Evolutionary conservation across 352 stramenopile species (phyloP).

Genomic region (Phytopythium sindhum): DNA sequence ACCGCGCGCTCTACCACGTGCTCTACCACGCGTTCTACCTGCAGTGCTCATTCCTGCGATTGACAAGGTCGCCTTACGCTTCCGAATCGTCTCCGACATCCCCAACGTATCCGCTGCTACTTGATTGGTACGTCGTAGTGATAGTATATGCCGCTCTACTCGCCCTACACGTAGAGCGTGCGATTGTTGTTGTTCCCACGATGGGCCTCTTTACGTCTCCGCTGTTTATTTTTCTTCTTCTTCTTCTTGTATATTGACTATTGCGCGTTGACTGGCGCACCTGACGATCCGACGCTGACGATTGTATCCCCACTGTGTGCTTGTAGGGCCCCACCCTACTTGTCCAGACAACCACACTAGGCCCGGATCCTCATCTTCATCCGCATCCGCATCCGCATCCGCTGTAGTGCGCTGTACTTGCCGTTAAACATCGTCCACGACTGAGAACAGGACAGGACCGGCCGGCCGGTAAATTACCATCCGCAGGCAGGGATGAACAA

Average conservation of each 20-base stretch:
- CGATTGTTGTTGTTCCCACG: background rate
- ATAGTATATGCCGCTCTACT: background rate
- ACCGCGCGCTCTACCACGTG: too few relatives aligned
- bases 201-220: too few relatives aligned
- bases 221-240: too few relatives aligned
- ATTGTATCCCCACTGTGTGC: background rate
- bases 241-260: too few relatives aligned
- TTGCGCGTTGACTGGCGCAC: background rate
- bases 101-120: background rate
- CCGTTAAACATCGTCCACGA: background rate
- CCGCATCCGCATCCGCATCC: too few relatives aligned
- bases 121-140: background rate
- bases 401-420: background rate
- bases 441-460: background rate
- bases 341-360: background rate
- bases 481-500: constrained; percentile 3
- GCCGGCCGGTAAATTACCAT: constrained; percentile 1
- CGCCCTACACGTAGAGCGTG: background rate
- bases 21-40: background rate
- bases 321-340: background rate
- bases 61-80: background rate
- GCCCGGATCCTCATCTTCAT: background rate
- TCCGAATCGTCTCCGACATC: too few relatives aligned
- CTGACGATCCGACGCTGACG: constrained; percentile 1
- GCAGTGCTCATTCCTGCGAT: constrained; percentile 1